phyloP scores from a whole-genome alignment of 2,329 filamentous ascomycete species.

The Fusarium sp. region DNA sequence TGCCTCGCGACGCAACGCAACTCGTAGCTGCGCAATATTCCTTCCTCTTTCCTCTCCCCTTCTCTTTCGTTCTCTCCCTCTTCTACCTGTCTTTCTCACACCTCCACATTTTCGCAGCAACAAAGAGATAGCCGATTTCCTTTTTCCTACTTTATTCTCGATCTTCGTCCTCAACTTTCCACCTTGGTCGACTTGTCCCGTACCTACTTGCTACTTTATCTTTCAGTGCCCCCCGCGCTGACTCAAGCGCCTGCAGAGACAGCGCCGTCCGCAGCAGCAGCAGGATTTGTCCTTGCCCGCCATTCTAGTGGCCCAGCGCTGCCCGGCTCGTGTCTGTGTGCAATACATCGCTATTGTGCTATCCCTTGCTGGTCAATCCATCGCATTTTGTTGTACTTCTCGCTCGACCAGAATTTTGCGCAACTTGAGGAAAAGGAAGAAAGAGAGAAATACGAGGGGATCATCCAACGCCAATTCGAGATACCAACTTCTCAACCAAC shows the following conservation, averaged over 20 bases:
- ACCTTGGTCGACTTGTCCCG: slow-evolving; percentile 6
- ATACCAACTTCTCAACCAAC: neutral
- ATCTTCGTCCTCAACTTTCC: slow-evolving; percentile 12
- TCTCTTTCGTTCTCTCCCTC: slow-evolving; percentile 29
- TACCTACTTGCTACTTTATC: neutral
- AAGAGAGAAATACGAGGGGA: neutral
- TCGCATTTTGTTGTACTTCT: slow-evolving; percentile 1
- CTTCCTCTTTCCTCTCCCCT: slow-evolving; percentile 33
- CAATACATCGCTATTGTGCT: slow-evolving; percentile 16
- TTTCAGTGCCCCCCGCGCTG: slow-evolving; percentile 18
- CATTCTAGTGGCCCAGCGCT: slow-evolving; percentile 42
- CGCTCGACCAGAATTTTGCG: slow-evolving; percentile 8
- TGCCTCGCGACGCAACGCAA: slow-evolving; percentile 8
- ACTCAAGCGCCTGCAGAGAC: slow-evolving; percentile 36
- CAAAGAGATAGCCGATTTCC: slow-evolving; percentile 31
- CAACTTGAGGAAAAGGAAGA: neutral
- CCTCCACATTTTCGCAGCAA: slow-evolving; percentile 29
- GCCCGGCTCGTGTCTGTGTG: slow-evolving; percentile 35
- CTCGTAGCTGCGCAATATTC: slow-evolving; percentile 20
- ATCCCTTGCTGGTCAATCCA: slow-evolving; percentile 23
- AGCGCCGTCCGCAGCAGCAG: slow-evolving; percentile 37
- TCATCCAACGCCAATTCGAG: neutral
- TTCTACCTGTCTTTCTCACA: slow-evolving; percentile 22
- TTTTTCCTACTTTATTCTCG: slow-evolving; percentile 11
- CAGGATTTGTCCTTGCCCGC: slow-evolving; percentile 39